Conservation (phyloP, 2,329 filamentous ascomycete species). For the Alternaria infectoria region DNA sequence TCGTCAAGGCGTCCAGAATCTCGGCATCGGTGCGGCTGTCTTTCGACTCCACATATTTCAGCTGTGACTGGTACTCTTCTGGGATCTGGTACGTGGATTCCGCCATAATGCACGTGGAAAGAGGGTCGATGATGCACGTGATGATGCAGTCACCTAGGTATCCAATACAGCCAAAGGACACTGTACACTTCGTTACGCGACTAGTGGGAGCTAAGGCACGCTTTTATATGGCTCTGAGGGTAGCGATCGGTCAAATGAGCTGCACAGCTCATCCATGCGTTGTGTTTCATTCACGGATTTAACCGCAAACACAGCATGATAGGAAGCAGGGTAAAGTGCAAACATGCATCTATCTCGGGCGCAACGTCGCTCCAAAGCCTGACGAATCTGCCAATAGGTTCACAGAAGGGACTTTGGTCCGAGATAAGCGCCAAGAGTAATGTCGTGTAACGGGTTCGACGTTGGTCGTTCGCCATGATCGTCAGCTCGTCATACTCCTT, state of each 20-base stretch:
- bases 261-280: background rate
- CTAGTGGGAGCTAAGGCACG: background rate
- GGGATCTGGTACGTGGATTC: slow-evolving; percentile 12
- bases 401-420: background rate
- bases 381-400: background rate
- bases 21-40: slow-evolving; percentile 28
- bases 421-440: background rate
- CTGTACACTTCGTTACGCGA: too few relatives aligned
- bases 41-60: slow-evolving; percentile 18
- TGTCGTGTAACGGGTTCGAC: background rate
- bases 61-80: slow-evolving; percentile 19
- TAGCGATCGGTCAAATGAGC: background rate
- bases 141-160: background rate
- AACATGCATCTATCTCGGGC: background rate
- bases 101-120: slow-evolving; percentile 2
- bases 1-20: slow-evolving; percentile 21
- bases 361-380: background rate
- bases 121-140: background rate
- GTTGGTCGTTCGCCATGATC: background rate
- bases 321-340: background rate
- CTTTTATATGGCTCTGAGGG: background rate
- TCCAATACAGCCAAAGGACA: too few relatives aligned
- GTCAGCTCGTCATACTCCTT: background rate
- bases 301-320: background rate
- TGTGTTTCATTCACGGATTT: background rate